Evolutionary conservation across 257 asterid species (phyloP).

Genomic region (Agastache rugosa): DNA sequence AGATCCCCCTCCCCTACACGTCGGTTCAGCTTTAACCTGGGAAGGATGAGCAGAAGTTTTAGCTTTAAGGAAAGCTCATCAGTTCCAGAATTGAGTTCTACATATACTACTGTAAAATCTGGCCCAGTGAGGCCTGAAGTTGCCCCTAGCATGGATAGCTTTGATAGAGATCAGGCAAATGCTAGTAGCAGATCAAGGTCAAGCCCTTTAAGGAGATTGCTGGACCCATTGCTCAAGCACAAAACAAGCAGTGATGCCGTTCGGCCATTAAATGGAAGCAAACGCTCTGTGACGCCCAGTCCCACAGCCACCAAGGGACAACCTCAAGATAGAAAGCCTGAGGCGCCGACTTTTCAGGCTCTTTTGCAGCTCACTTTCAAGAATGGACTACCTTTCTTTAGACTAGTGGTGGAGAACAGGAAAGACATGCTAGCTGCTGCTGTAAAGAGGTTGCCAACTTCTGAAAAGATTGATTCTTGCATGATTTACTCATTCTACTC

Average conservation of each 20-base stretch:
- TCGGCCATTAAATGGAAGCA: slow-evolving; percentile 39
- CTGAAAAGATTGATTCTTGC: slow-evolving; percentile 56
- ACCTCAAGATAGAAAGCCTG: slow-evolving; percentile 50
- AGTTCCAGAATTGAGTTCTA: slow-evolving; percentile 53
- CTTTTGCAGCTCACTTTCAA: slow-evolving; percentile 78
- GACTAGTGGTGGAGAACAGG: slow-evolving; percentile 72
- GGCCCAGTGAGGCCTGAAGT: slow-evolving; percentile 54
- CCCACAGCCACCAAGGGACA: slow-evolving; percentile 42
- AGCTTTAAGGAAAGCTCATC: slow-evolving; percentile 80
- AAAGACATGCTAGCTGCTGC: slow-evolving; percentile 80
- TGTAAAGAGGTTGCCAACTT: slow-evolving; percentile 56
- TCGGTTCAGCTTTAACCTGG: slow-evolving; percentile 75
- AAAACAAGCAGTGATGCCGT: slow-evolving; percentile 52
- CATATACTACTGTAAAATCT: slow-evolving; percentile 48
- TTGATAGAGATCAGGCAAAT: slow-evolving; percentile 51
- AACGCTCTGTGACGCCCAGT: slow-evolving; percentile 34
- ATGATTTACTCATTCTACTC: slow-evolving; percentile 74
- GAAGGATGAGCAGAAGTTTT: slow-evolving; percentile 81
- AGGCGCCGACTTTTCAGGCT: slow-evolving; percentile 53
- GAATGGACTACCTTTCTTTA: slow-evolving; percentile 79
- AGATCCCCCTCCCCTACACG: slow-evolving; percentile 74
- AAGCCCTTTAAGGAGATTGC: slow-evolving; percentile 87
- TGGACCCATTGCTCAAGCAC: slow-evolving; percentile 74
- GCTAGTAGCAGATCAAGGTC: slow-evolving; percentile 59
- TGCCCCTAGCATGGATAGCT: slow-evolving; percentile 45